A percentile compares a stretch with the other conserved stretches of the same genome.
Evolutionary conservation across 2,329 filamentous ascomycete genomes (phyloP).

Genomic region (Venturiaceae sp.): DNA sequence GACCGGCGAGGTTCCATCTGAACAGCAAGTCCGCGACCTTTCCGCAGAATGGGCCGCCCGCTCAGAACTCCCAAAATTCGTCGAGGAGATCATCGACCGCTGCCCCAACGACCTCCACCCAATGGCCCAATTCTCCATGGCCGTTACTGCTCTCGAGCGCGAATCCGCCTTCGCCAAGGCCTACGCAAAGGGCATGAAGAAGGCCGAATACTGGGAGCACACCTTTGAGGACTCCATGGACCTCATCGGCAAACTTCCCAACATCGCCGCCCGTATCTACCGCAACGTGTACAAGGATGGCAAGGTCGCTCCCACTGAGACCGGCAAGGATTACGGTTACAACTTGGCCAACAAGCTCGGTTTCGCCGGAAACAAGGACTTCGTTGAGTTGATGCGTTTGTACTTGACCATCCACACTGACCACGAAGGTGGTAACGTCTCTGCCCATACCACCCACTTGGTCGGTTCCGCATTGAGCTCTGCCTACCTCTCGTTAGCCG

Average conservation of each 20-base stretch:
- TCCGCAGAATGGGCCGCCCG: conserved; percentile 98
- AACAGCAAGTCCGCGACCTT: conserved; percentile 97
- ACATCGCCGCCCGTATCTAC: conserved; percentile 97
- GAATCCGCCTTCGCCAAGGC: conserved; percentile 97
- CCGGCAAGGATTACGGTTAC: conserved; percentile 99
- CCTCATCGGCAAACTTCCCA: conserved; percentile 98
- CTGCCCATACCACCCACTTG: conserved; percentile 95
- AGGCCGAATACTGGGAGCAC: conserved; percentile 99
- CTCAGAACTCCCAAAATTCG: conserved; percentile 92
- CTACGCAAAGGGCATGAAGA: conserved; percentile 98
- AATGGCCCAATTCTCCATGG: conserved; percentile 98
- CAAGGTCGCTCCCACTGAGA: conserved; percentile 91
- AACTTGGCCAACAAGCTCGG: conserved; percentile 99
- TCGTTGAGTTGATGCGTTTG: conserved; percentile 94
- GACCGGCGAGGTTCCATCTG: conserved; percentile 92
- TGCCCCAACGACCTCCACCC: conserved; percentile 93
- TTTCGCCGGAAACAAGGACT: conserved; percentile 90
- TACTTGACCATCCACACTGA: conserved; percentile 99
- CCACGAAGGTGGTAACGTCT: conserved; percentile 99
- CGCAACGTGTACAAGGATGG: conserved; percentile 99
- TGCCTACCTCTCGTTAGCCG: conserved; percentile 90
- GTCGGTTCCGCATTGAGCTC: conserved; percentile 95
- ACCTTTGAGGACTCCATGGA: conserved; percentile 99
- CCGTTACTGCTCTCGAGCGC: conserved; percentile 96
- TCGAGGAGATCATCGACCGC: conserved; percentile 99